Evolutionary conservation across 2,329 filamentous ascomycete genomes (phyloP), one percentile per base, ranked within the genome.

Genomic region (Neonectria neomacrospora): DNA sequence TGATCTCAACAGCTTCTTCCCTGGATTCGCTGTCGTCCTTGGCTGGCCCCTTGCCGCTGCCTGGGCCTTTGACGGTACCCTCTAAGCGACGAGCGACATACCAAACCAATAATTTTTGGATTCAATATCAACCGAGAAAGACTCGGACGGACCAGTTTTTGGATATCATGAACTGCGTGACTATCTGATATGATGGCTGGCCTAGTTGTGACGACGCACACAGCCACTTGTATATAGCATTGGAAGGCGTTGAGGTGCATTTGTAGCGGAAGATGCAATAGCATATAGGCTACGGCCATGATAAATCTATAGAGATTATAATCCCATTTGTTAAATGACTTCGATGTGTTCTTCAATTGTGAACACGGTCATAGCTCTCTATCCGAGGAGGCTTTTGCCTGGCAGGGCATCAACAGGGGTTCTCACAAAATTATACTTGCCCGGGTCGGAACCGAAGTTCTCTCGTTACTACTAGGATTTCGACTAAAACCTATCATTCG

Each of bases 41-140:
- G 75, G 76, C 55, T 80, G 78, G 78, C 78, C 78, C 18, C 56
- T 71, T 6, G 64, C 71, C 22, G 74, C 72, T 63, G 64, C 73
- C 63, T 56, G 67, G 28, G 55, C 68, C 48, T 69, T 76, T 22
- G 76, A 79, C 39, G 78, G 78, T 23, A 74, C 71, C 61, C 57
- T 79, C 18, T 78, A 69, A 73, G 41, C 45, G 44, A 65, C 39
- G 54, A 26, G 5, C 26, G 6, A 14, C 47, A 54, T 55, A 12
- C 56, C 44, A 58, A 42, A 50, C 54, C 10, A 57, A 42, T 18
- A 57, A 51, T 41, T 52, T 12, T 53, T 61, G 45, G 63, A 68
- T 64, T 67, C 53, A 42, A 34, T 59, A 63, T 42, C 57, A 50
- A 64, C 32, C 54, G 65, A 67, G 61, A 58, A 58, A 72, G 68